Base-by-base conservation (phyloP, 169 alveolate species). In the Cryptosporidium ubiquitum region DNA sequence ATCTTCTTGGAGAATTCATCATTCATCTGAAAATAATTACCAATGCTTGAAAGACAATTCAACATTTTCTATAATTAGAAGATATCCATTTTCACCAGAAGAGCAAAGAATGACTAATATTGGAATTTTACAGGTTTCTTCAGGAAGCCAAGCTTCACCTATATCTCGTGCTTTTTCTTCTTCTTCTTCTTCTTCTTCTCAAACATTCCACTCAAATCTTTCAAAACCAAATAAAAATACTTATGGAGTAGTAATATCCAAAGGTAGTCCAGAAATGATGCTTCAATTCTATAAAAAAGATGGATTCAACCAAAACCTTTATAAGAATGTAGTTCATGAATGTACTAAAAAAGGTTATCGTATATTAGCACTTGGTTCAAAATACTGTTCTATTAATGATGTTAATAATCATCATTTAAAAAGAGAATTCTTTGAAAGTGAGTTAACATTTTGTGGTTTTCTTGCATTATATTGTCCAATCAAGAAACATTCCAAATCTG, bases 401-500 rank as follows among this genome's bases (percentile, higher is more conserved):
- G 39, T 69, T 58, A 23, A 29, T 6, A 79, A 79, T 31, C 42
- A 58, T 64, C 42, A 74, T 14, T 44, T 91, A 40, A 93, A 86
- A 64, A 94, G 99, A 74, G 95, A 93, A 44, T 95, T 92, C 29
- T 91, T 96, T 37, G 99, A 98, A 93, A 84, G 91, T 42, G 95
- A 96, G 66, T 94, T 98, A 69, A 93, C 91, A 31, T 98, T 97
- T 91, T 94, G 97, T 64, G 99, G 99, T 9, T 97, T 98, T 84
- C 91, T 97, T 61, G 97, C 98, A 23, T 94, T 97, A 29, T 97
- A 97, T 84, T 96, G 99, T 60, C 99, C 99, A 23, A 91, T 98
- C 10, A 97, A 97, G 91, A 94, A 93, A 3, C 96, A 96, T 42
- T 95, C 98, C 26, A 85, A 91, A 71, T 75, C 91, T 60, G 96